Evolutionary conservation across 1,139 yeast species (phyloP), one percentile per base, ranked within the genome.

Genomic region (Hansenula sp.): DNA sequence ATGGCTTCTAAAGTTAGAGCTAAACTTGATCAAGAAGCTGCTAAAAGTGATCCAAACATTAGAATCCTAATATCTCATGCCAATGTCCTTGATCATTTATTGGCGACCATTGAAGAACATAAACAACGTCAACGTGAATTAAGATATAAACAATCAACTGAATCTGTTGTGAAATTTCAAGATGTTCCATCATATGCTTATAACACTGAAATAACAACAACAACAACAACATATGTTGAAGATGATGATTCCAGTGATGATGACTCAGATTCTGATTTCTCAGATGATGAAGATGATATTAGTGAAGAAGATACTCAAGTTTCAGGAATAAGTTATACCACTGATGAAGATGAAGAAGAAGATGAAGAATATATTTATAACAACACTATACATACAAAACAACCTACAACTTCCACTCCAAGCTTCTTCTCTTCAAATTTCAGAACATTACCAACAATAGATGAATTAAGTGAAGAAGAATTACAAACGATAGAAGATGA

Each of bases 51-150:
- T 52, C 77, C 83, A 36, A 68, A 80, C 48, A 69, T 86, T 44
- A 71, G 89, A 47, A 66, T 72, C 40, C 71, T 86, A 39, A 91
- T 86, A 3, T 74, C 81, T 30, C 94, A 86, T 63, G 93, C 94
- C 17, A 86, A 85, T 62, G 67, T 86, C 69, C 71, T 86, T 47
- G 95, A 86, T 58, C 72, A 72, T 50, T 60, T 86, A 38, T 81
- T 85, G 79, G 90, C 80, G 9, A 44, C 32, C 15, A 53, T 57
- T 21, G 53, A 51, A 24, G 38, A 41, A 15, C 50, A 47, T 29
- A 49, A 50, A 38, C 38, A 43, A 33, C 16, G 25, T 25, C n/a
- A 29, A 31, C 21, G 29, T 21, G 18, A 13, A 29, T 7, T 6
- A 12, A 24, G n/a, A 24, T 10, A 21, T 30, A 32, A 24, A 37